Conservation (phyloP, 2,329 filamentous ascomycete genomes). For the Aspergillus amoenus region DNA sequence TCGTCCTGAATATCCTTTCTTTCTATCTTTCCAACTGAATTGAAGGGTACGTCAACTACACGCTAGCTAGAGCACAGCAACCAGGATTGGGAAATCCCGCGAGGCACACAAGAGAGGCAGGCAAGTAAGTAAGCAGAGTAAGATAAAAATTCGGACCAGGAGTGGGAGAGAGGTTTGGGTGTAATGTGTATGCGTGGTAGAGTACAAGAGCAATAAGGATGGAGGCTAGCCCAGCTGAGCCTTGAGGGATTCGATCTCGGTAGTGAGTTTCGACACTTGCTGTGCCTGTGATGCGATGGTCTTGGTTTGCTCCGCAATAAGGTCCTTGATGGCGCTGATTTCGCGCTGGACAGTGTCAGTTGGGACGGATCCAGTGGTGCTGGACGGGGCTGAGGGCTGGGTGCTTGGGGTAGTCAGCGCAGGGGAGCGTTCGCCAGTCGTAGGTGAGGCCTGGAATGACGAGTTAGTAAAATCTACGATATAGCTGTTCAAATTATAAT, state of each 20-base stretch:
- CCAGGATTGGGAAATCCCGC: not conserved
- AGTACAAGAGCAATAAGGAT: not conserved
- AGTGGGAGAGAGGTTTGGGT: not conserved
- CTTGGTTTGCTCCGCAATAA: constrained; percentile 74
- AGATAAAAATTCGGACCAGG: not conserved
- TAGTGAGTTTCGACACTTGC: constrained; percentile 68
- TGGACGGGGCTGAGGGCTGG: constrained; percentile 36
- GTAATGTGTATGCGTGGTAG: not conserved
- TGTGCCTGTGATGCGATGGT: constrained; percentile 75
- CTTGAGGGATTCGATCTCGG: constrained; percentile 79
- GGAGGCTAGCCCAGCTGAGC: constrained; percentile 59
- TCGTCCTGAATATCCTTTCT: not conserved
- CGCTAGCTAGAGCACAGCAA: not conserved
- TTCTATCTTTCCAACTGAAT: constrained; percentile 2
- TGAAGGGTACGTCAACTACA: not conserved
- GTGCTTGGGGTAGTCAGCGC: constrained; percentile 35
- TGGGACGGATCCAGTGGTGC: constrained; percentile 31
- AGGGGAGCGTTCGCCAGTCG: constrained; percentile 22
- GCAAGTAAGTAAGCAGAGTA: not conserved
- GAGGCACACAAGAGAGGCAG: too few species aligned
- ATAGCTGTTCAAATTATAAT: not conserved
- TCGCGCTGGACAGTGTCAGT: constrained; percentile 62
- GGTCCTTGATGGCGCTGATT: constrained; percentile 72
- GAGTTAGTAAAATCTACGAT: not conserved
- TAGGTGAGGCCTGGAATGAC: constrained; percentile 19